Conservation (phyloP, 129 eudicot genomes). For the Chrysanthemum seticuspe region DNA sequence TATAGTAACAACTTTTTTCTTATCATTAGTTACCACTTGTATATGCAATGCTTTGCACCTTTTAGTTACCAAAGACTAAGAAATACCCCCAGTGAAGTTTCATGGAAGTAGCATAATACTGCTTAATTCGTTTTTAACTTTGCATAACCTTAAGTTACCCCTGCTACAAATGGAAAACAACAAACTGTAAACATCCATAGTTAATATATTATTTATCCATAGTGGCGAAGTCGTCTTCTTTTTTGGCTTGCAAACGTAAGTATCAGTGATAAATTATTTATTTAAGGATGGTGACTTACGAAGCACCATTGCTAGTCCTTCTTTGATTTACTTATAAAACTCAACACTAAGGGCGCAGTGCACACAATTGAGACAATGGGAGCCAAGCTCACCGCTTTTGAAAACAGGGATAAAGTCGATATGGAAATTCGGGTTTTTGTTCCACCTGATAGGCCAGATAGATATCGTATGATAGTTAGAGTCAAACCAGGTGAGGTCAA, state of each 20-base stretch:
- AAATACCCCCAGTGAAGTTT: background rate
- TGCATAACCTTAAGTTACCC: background rate
- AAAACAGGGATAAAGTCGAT: constrained; percentile 34
- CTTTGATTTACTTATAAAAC: background rate
- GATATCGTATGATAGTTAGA: constrained; percentile 35
- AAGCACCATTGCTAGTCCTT: background rate
- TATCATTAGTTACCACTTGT: background rate
- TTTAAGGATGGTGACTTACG: constrained; percentile 4
- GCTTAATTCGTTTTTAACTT: too few relatives aligned
- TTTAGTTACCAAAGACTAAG: background rate
- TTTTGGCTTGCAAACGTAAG: constrained; percentile 13
- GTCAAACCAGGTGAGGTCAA: constrained; percentile 33
- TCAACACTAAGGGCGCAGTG: constrained; percentile 3
- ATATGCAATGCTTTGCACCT: background rate
- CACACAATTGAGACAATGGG: constrained; percentile 27
- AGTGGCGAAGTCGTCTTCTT: too few relatives aligned
- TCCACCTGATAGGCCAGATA: constrained; percentile 40
- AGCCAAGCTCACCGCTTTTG: constrained; percentile 28
- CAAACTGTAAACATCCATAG: constrained; percentile 3
- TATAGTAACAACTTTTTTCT: too few relatives aligned
- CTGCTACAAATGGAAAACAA: constrained; percentile 4
- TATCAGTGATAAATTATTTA: constrained; percentile 19
- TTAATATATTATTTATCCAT: background rate
- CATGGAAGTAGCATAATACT: constrained; percentile 8
- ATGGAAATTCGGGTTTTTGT: constrained; percentile 45